phyloP scores from a whole-genome alignment of 306 rosid genomes.

The Trifolium dubium region DNA sequence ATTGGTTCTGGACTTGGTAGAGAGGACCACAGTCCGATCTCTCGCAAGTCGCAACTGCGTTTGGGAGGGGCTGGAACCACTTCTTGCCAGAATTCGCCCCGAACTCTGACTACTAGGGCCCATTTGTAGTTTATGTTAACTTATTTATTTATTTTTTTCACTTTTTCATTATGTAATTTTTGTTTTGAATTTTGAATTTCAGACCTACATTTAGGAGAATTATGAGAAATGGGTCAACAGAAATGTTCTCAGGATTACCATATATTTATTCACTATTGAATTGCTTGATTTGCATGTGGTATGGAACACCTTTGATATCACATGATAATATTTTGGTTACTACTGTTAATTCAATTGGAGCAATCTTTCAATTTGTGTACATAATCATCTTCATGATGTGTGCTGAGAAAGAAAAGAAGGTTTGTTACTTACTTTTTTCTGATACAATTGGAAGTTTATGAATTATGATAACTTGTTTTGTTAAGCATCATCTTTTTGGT shows the following conservation, averaged over 20 bases:
- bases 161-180: constrained; percentile 20
- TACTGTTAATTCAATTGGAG: constrained; percentile 85
- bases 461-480: not conserved
- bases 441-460: not conserved
- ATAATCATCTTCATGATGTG: constrained; percentile 63
- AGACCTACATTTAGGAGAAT: constrained; percentile 91
- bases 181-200: constrained; percentile 40
- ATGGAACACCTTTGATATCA: constrained; percentile 81
- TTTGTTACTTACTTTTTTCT: constrained; percentile 6
- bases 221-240: constrained; percentile 77
- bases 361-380: constrained; percentile 83
- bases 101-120: no score
- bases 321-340: constrained; percentile 63
- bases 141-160: not conserved
- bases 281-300: constrained; percentile 88
- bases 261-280: constrained; percentile 81
- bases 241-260: constrained; percentile 92
- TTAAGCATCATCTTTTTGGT: not conserved
- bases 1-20: no score
- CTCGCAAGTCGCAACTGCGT: no score
- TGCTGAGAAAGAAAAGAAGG: constrained; percentile 74
- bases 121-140: no score
- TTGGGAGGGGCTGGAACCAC: no score
- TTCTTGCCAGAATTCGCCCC: no score
- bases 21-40: no score